These are phyloP conservation scores for Solanum etuberosum DNA, from an alignment of 257 asterid species.

Conservation along the genomic window DNA sequence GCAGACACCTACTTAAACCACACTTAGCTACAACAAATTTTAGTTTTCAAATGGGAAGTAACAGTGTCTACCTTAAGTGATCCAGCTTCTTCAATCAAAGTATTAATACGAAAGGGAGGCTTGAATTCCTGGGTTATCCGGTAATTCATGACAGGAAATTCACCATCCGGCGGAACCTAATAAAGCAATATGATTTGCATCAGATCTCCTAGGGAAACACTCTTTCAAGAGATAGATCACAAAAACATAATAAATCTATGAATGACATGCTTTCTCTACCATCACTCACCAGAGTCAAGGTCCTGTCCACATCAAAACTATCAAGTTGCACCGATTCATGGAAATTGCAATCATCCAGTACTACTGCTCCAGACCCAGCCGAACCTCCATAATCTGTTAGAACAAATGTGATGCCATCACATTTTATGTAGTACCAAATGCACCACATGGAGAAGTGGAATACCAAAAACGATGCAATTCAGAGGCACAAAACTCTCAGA, in stretches of 20 bases:
- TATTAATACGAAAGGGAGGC: constrained; percentile 85
- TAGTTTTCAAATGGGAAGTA: not conserved
- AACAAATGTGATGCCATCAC: not conserved
- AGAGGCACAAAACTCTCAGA: not conserved
- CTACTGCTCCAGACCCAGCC: constrained; percentile 76
- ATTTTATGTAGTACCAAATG: not conserved
- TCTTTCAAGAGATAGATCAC: not conserved
- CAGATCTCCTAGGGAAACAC: not conserved
- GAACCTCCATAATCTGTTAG: constrained; percentile 77
- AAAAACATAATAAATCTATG: constrained; percentile 4
- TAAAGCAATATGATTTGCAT: constrained; percentile 4
- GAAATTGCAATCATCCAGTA: constrained; percentile 97
- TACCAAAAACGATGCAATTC: not conserved
- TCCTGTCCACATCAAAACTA: constrained; percentile 87
- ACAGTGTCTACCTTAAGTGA: constrained; percentile 51
- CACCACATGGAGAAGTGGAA: not conserved
- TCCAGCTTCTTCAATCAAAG: constrained; percentile 95
- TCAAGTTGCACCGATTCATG: constrained; percentile 98
- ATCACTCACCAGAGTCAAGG: constrained; percentile 68
- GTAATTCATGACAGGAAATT: constrained; percentile 98
- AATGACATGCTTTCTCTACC: not conserved
- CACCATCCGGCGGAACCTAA: constrained; percentile 98
- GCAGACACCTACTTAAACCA: not conserved
- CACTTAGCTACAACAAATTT: not conserved
- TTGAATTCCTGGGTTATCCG: constrained; percentile 98